A percentile compares a stretch with the other conserved stretches of the same genome.
Evolutionary conservation across 202 grass and related monocot genomes (phyloP).

Genomic region (Schoenoplectus tabernaemontani): DNA sequence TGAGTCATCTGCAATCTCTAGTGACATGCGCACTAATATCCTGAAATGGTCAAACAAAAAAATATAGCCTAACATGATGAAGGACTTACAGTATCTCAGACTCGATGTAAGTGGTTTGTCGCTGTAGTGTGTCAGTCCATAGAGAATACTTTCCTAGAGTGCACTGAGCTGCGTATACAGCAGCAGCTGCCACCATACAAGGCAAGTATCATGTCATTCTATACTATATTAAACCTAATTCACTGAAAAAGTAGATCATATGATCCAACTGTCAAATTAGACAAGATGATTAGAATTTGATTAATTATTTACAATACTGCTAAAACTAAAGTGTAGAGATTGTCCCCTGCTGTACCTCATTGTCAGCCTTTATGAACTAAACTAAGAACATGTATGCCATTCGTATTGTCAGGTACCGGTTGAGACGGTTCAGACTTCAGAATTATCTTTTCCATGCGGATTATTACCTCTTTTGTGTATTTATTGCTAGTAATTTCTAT

Average conservation of each 20-base stretch:
- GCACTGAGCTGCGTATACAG: conserved; percentile 49
- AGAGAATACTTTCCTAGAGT: conserved; percentile 56
- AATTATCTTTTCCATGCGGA: conserved; percentile 52
- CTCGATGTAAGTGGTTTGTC: conserved; percentile 47
- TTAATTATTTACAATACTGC: neutral
- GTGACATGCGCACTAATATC: neutral
- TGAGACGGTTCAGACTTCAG: conserved; percentile 46
- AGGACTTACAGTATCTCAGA: conserved; percentile 37
- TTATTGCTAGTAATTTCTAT: conserved; percentile 9
- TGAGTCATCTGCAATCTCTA: neutral
- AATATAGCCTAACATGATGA: neutral
- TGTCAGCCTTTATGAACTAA: conserved; percentile 45
- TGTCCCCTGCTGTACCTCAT: conserved; percentile 32
- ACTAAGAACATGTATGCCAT: conserved; percentile 53
- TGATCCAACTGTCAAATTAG: conserved; percentile 38
- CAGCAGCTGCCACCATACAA: conserved; percentile 45
- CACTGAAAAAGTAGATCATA: conserved; percentile 56
- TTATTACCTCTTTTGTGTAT: conserved; percentile 26
- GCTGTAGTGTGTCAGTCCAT: conserved; percentile 57
- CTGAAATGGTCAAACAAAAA: neutral
- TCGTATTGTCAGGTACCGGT: conserved; percentile 52
- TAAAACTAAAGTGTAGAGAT: neutral
- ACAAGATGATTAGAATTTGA: neutral
- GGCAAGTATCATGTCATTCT: conserved; percentile 23
- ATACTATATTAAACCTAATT: conserved; percentile 58